A percentile compares a stretch with the other conserved stretches of the same genome.
Conservation (phyloP, 73 alveolate genomes). For the Stentor roeselii region DNA sequence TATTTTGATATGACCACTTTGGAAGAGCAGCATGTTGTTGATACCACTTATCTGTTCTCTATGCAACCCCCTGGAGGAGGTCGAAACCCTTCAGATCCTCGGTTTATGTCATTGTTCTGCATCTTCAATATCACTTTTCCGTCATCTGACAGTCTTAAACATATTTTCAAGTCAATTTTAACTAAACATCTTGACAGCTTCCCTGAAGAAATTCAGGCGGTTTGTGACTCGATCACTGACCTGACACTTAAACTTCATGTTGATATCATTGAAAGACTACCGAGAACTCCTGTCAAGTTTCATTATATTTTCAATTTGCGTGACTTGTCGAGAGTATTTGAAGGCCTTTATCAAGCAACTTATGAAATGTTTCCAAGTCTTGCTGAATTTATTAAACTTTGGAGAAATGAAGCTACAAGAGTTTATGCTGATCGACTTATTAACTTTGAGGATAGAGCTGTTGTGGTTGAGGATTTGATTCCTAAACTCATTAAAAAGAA, state of each 20-base stretch:
- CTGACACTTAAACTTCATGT: conserved; percentile 69
- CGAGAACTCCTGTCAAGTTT: conserved; percentile 98
- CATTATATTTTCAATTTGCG: conserved; percentile 98
- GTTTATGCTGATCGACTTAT: conserved; percentile 90
- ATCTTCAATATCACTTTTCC: conserved; percentile 86
- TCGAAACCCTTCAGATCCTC: conserved; percentile 96
- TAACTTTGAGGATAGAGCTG: conserved; percentile 52
- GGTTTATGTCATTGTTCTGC: conserved; percentile 93
- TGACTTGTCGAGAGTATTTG: conserved; percentile 96
- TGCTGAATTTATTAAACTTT: conserved; percentile 77
- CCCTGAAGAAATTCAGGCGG: conserved; percentile 78
- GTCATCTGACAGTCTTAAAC: conserved; percentile 80
- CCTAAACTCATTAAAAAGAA: conserved; percentile 57
- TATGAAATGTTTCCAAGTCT: conserved; percentile 88
- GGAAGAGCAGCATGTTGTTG: conserved; percentile 76
- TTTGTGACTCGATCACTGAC: conserved; percentile 61
- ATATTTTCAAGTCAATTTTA: conserved; percentile 87
- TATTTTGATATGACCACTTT: conserved; percentile 32
- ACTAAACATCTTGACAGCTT: conserved; percentile 84
- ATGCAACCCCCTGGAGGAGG: conserved; percentile 99
- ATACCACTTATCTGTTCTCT: conserved; percentile 95
- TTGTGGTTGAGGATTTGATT: conserved; percentile 51
- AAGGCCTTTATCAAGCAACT: conserved; percentile 92
- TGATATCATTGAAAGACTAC: conserved; percentile 82
- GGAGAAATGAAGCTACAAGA: conserved; percentile 99